Base-by-base conservation (phyloP, 768 basidiomycete genomes). In the Tulasnella sp. region DNA sequence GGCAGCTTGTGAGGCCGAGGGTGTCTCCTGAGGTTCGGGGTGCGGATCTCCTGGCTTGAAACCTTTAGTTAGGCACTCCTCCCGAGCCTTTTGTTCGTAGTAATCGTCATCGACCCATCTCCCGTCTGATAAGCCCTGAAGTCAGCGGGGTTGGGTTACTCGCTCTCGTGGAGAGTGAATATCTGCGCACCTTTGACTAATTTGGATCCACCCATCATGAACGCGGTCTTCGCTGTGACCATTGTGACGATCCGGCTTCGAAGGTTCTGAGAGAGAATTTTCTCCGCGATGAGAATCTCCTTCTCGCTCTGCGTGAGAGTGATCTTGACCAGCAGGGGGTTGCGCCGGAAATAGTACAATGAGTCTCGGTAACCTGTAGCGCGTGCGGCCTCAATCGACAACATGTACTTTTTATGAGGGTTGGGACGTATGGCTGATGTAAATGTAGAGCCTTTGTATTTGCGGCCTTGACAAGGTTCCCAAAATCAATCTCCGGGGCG, bases 321-420 rank as follows among this genome's bases (percentile, higher is more conserved):
- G 61, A 96, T 78, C 71, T 98, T 98, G 75, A 92, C 77, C 15
- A 94, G 86, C 27, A 91, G 81, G 0, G 82, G 81, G 63, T 94
- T 96, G 4, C 92, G 80, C 2, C 96, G 85, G 72, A 97, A 93
- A 71, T 97, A 97, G 71, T 97, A 96, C n/a, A 98, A 74, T 8
- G 96, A 97, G 70, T 98, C 96, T 49, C 92, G 81, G 72, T 92
- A 97, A 3, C 96, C 96, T 19, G 91, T 93, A 8, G 90, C 89
- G 25, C 94, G 83, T 0, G 96, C 96, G 2, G 92, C 94, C 67
- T 99, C 96, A 60, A 99, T 98, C 21, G 94, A 92, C 43, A 98
- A 86, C 81, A 96, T 88, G 73, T 96, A 99, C 61, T 81, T 76
- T 46, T 85, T 79, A 25, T 87, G 79, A 8, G 91, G 84, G 66